Conservation (phyloP, 139 green algal species). For the Penium margaritaceum region DNA sequence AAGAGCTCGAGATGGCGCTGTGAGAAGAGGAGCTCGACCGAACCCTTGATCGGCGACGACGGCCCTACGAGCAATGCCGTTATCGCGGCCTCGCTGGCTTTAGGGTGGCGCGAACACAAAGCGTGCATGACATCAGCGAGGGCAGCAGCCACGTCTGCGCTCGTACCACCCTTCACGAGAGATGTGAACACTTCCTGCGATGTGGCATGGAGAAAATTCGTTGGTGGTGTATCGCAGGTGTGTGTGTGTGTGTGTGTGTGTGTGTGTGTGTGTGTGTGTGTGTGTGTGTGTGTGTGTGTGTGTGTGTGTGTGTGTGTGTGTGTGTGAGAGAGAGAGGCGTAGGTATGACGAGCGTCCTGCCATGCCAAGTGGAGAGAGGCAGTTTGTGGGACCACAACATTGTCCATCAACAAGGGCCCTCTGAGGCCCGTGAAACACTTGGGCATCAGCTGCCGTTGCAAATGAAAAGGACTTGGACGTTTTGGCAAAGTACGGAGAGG, state of each 20-base stretch:
- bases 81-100: too few species aligned
- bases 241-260: neutral
- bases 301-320: neutral
- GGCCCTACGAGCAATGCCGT: too few species aligned
- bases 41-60: too few species aligned
- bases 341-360: neutral
- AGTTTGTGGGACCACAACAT: neutral
- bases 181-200: neutral
- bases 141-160: neutral
- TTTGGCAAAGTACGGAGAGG: neutral
- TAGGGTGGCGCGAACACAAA: too few species aligned
- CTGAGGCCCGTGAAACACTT: neutral
- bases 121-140: neutral
- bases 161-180: neutral
- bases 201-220: slow-evolving; percentile 4
- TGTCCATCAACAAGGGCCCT: neutral
- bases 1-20: too few species aligned
- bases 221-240: neutral
- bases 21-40: too few species aligned
- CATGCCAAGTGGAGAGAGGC: neutral
- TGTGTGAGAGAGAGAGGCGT: neutral
- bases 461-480: neutral
- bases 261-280: neutral
- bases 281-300: neutral
- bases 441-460: neutral